Percentiles rank a stretch among this genome's conserved stretches.
Conservation (phyloP, 495 filamentous ascomycete genomes). For the Schizothecium vesticola region DNA sequence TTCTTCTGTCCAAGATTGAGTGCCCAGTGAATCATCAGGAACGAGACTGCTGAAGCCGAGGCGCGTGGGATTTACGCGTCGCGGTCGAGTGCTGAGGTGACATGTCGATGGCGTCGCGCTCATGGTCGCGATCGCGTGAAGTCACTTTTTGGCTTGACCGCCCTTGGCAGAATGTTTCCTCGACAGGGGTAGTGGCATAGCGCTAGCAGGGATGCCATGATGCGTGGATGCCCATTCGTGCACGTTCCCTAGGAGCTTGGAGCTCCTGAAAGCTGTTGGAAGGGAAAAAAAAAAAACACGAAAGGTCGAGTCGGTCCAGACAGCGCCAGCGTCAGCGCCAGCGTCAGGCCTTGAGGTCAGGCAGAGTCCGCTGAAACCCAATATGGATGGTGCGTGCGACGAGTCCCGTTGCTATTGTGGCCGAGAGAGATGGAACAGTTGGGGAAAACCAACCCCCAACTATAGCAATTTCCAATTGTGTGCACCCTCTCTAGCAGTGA, state of each 20-base stretch:
- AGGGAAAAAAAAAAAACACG: not conserved
- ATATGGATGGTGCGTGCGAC: not conserved
- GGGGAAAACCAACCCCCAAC: too few relatives aligned
- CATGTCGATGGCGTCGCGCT: not conserved
- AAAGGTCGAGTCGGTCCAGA: not conserved
- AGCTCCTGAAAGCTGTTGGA: not conserved
- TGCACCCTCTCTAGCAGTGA: not conserved
- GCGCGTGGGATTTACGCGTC: not conserved
- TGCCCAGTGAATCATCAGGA: not conserved
- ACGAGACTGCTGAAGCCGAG: not conserved
- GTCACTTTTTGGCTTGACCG: not conserved
- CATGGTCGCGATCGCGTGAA: not conserved
- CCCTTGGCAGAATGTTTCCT: not conserved
- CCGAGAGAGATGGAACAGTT: not conserved
- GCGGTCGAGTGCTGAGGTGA: not conserved
- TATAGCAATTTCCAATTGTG: not conserved
- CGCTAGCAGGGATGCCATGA: not conserved
- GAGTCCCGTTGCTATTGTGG: not conserved
- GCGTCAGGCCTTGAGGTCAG: not conserved
- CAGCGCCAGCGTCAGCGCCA: too few relatives aligned
- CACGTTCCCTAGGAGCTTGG: not conserved
- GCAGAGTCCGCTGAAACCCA: not conserved
- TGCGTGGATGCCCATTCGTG: not conserved
- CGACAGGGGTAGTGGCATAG: not conserved
- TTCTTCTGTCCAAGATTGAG: not conserved